Evolutionary conservation across 495 filamentous ascomycete species (phyloP), one percentile per base, ranked within the genome.

Genomic region (Aspergillus incahuasiensis): DNA sequence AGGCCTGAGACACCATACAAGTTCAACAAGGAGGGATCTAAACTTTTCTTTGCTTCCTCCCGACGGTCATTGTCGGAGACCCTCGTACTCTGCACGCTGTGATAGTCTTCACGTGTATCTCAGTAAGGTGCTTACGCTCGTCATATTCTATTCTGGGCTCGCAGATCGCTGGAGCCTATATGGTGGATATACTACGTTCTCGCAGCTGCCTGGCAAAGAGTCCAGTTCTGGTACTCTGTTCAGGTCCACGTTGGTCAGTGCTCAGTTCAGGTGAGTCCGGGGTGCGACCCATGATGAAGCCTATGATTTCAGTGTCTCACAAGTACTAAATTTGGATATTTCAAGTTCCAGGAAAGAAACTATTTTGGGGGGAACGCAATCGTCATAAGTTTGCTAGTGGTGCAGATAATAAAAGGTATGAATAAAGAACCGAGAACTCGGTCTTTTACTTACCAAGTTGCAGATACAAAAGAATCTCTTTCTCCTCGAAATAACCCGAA

Each of bases 41-140:
- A 52, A 24, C 0, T 44, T 54, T 54, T 48, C 16, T 48, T 52
- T 13, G 22, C 54, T 39, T 30, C 49, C 55, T 32, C 45, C 19
- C 19, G n/a, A 32, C 38, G 38, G 38, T 18, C 20, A 22, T 18
- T 32, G 25, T 32, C 25, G 24, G 19, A 40, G 19, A 3, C 18
- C 22, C 28, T 52, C 22, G n/a, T 42, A 19, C 19, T 20, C 34
- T 24, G n/a, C n/a, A 50, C 19, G 34, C 15, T 6, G 20, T 24
- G 48, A 40, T 38, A 30, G 8, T 4, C 39, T 18, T n/a, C 6
- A 9, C 30, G 21, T 30, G 18, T 52, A 11, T 32, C 24, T 43
- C 9, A 50, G 12, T 50, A 40, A 50, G 21, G 48, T 50, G 20
- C 32, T 39, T 34, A 40, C 32, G 15, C 18, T 52, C 22, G 38